A percentile compares a stretch with the other conserved stretches of the same genome.
Conservation (phyloP, 192 early-diverging fungal genomes). For the Backusella psychrophila region DNA sequence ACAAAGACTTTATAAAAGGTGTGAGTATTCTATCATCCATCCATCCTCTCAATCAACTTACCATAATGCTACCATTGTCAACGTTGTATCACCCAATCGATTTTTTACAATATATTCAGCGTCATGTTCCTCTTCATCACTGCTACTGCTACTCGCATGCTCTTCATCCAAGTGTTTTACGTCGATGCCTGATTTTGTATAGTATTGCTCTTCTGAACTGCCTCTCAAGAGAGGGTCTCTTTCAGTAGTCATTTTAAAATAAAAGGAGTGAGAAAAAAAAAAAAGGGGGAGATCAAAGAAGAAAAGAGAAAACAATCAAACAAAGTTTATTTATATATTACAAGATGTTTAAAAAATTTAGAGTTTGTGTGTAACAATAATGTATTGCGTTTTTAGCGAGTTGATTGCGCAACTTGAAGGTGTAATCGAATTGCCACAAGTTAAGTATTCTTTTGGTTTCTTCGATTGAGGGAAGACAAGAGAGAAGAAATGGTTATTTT, state of each 20-base stretch:
- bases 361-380: not conserved
- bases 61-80: conserved; percentile 4
- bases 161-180: not conserved
- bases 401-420: not conserved
- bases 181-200: not conserved
- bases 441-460: not conserved
- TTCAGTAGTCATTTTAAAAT: not conserved
- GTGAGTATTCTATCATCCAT: too few species aligned
- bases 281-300: not conserved
- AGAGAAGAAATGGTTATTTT: too few species aligned
- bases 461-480: not conserved
- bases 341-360: not conserved
- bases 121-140: not conserved
- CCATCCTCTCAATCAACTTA: not conserved
- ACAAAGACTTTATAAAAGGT: conserved; percentile 21
- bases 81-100: not conserved
- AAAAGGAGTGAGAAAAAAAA: not conserved
- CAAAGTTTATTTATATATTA: not conserved
- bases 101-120: conserved; percentile 1
- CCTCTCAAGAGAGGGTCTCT: not conserved
- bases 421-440: not conserved
- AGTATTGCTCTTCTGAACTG: not conserved
- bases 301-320: not conserved
- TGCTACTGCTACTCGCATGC: not conserved
- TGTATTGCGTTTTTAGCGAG: not conserved